These are phyloP conservation scores for Malus hybrid DNA, from an alignment of 331 rosid genomes.

Conservation along the genomic window DNA sequence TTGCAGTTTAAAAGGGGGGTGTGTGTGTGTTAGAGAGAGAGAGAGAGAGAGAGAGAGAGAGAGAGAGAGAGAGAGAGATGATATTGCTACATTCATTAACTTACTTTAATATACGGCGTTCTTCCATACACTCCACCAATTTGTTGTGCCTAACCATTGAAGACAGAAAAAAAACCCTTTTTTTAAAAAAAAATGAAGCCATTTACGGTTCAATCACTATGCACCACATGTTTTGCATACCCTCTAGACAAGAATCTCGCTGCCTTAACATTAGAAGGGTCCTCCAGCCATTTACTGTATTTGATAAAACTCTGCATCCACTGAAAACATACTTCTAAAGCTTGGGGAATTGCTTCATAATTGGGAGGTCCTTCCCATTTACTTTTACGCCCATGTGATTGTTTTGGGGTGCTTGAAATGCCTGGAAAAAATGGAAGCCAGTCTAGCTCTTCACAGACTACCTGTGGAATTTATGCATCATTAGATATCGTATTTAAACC, in stretches of 20 bases:
- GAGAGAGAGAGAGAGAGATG: not conserved
- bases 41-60: not conserved
- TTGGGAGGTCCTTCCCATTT: conserved; percentile 74
- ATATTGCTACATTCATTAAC: conserved; percentile 4
- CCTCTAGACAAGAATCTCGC: conserved; percentile 85
- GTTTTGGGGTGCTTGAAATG: conserved; percentile 41
- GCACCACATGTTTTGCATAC: conserved; percentile 39
- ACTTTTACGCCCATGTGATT: conserved; percentile 51
- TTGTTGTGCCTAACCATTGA: conserved; percentile 58
- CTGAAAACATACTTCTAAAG: conserved; percentile 74
- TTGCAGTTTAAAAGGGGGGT: conserved; percentile 17
- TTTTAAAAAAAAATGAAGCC: not conserved
- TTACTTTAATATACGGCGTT: conserved; percentile 64
- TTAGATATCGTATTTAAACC: conserved; percentile 19
- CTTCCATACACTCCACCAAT: conserved; percentile 72
- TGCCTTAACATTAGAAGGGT: conserved; percentile 88
- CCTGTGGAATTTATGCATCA: conserved; percentile 40
- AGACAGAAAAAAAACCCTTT: not conserved
- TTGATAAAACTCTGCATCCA: conserved; percentile 95
- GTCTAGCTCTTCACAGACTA: conserved; percentile 98
- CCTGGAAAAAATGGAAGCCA: conserved; percentile 97
- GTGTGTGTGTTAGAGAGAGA: too few relatives aligned
- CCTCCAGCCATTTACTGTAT: conserved; percentile 84
- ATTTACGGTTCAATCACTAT: conserved; percentile 11
- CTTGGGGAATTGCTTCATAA: conserved; percentile 68